Evolutionary conservation across 257 asterid species (phyloP).

Genomic region (Lithospermum erythrorhizon): DNA sequence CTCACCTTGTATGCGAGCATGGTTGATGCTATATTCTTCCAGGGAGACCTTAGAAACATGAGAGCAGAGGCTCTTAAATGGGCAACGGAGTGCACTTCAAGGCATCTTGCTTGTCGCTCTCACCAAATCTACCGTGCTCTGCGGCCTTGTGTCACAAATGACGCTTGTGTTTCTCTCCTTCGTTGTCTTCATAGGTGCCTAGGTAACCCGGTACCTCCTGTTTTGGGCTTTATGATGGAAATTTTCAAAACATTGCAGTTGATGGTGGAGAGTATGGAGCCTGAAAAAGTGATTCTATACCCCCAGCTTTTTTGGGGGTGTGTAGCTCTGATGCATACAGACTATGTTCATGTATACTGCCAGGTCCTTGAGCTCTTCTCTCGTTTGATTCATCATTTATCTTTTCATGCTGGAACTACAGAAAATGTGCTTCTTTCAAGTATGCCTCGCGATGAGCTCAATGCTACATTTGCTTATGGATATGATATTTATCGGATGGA

Average conservation of each 20-base stretch:
- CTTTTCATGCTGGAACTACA: constrained; percentile 88
- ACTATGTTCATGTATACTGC: constrained; percentile 89
- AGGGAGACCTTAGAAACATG: constrained; percentile 99
- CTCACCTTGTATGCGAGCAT: constrained; percentile 97
- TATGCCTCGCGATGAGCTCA: constrained; percentile 89
- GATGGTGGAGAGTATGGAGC: constrained; percentile 99
- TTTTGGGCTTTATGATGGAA: constrained; percentile 92
- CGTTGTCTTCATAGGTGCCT: constrained; percentile 95
- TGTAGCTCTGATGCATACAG: constrained; percentile 99
- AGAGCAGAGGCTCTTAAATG: constrained; percentile 96
- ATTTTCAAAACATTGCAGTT: constrained; percentile 84
- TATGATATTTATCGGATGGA: constrained; percentile 61
- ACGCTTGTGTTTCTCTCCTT: constrained; percentile 88
- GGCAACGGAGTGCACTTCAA: constrained; percentile 99
- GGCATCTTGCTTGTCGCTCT: constrained; percentile 97
- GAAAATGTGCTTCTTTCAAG: constrained; percentile 98
- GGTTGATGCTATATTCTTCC: constrained; percentile 98
- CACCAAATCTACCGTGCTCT: constrained; percentile 97
- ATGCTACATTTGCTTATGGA: constrained; percentile 37
- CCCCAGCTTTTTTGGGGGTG: constrained; percentile 99
- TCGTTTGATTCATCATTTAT: constrained; percentile 76
- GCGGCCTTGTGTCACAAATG: constrained; percentile 84
- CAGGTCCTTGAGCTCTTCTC: constrained; percentile 97
- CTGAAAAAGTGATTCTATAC: constrained; percentile 86
- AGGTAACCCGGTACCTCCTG: constrained; percentile 86